Evolutionary conservation across 805 yeast genomes (phyloP).

Genomic region (Pichia paraexigua): DNA sequence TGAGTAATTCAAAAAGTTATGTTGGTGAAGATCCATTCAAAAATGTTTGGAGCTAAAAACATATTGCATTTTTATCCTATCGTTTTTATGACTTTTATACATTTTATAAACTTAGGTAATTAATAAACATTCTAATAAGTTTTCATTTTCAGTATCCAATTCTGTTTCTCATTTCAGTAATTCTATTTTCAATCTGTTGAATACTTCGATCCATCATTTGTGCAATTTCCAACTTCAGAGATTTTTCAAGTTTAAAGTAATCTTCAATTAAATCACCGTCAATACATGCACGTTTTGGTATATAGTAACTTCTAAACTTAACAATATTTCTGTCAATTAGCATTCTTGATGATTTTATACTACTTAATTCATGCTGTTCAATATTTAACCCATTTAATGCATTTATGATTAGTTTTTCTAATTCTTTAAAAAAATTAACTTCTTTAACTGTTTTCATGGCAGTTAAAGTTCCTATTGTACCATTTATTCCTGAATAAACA

Average conservation of each 20-base stretch:
- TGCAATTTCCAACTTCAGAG: slow-evolving; percentile 32
- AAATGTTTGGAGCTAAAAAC: slow-evolving; percentile 25
- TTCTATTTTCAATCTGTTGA: slow-evolving; percentile 41
- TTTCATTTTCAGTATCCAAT: slow-evolving; percentile 17
- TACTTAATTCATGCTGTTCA: slow-evolving; percentile 30
- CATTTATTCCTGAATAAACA: slow-evolving; percentile 70
- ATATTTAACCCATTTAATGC: slow-evolving; percentile 28
- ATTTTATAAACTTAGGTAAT: not conserved
- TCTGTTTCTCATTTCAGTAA: slow-evolving; percentile 44
- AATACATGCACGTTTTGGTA: slow-evolving; percentile 66
- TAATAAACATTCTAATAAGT: not conserved
- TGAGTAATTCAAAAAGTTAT: not conserved
- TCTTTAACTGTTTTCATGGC: slow-evolving; percentile 64
- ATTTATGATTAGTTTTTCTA: slow-evolving; percentile 42
- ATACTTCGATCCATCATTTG: slow-evolving; percentile 38
- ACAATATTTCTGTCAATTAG: slow-evolving; percentile 59
- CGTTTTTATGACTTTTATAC: not conserved
- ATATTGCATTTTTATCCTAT: not conserved
- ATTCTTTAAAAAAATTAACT: slow-evolving; percentile 43
- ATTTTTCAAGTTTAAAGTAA: slow-evolving; percentile 32
- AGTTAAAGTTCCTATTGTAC: slow-evolving; percentile 65
- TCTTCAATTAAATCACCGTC: slow-evolving; percentile 85
- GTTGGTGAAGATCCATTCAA: slow-evolving; percentile 24
- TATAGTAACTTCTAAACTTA: slow-evolving; percentile 68
- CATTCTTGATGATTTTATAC: slow-evolving; percentile 20